phyloP scores from a whole-genome alignment of 768 basidiomycete genomes.

The Termitomyces sp. region DNA sequence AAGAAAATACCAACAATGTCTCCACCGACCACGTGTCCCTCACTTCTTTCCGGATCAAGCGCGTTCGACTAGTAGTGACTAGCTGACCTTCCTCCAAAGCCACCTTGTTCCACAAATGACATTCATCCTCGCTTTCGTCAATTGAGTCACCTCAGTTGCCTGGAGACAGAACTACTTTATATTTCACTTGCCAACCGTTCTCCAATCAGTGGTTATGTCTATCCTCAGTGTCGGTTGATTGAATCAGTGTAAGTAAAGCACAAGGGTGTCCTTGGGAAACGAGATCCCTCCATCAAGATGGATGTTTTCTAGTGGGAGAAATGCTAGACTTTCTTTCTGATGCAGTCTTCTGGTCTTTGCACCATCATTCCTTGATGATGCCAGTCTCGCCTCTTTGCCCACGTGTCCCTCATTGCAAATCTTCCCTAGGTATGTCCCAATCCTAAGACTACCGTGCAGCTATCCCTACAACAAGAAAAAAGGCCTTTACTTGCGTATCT shows the following conservation, averaged over 20 bases:
- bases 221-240: not conserved
- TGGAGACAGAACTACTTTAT: not conserved
- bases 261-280: not conserved
- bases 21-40: not conserved
- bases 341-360: not conserved
- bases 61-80: not conserved
- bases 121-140: too few relatives aligned
- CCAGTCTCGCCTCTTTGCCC: not conserved
- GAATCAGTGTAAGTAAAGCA: not conserved
- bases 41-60: not conserved
- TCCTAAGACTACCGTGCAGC: not conserved
- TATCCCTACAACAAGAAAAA: not conserved
- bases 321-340: not conserved
- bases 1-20: not conserved
- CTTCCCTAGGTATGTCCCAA: not conserved
- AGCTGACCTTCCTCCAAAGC: too few relatives aligned
- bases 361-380: not conserved
- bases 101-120: not conserved
- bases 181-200: not conserved
- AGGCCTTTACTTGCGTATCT: not conserved
- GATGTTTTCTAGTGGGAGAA: not conserved
- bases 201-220: not conserved
- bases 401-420: not conserved
- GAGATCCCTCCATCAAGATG: not conserved
- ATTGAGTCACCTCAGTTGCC: not conserved